Percentiles rank a stretch among this genome's conserved stretches.
These are phyloP conservation scores for Cardamine occulta DNA, from an alignment of 345 rosid species.

Conservation along the genomic window DNA sequence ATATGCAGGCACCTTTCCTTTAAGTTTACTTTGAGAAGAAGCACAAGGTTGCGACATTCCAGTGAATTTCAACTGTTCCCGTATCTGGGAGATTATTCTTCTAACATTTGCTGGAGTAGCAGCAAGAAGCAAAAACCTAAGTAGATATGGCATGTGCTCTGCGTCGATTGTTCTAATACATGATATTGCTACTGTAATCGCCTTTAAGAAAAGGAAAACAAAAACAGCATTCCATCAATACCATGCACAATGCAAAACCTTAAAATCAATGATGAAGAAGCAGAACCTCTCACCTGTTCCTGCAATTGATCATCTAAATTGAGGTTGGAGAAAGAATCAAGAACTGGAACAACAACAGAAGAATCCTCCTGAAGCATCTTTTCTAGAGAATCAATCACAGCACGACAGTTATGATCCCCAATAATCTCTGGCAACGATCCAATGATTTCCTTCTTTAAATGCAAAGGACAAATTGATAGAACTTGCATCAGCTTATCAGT, in stretches of 20 bases:
- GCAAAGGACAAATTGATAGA: slow-evolving; percentile 63
- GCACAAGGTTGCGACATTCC: slow-evolving; percentile 54
- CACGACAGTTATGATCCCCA: slow-evolving; percentile 59
- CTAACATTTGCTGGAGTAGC: slow-evolving; percentile 69
- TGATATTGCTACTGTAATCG: slow-evolving; percentile 68
- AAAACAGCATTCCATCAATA: slow-evolving; percentile 9
- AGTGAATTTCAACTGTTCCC: slow-evolving; percentile 67
- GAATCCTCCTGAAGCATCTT: slow-evolving; percentile 84
- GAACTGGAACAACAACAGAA: slow-evolving; percentile 64
- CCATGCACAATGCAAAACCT: slow-evolving; percentile 13
- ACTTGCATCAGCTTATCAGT: slow-evolving; percentile 72
- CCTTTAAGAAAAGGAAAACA: slow-evolving; percentile 49
- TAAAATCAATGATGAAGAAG: slow-evolving; percentile 11
- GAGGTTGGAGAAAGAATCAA: slow-evolving; percentile 77
- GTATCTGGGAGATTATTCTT: slow-evolving; percentile 71
- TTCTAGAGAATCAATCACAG: slow-evolving; percentile 68
- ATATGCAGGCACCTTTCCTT: slow-evolving; percentile 60
- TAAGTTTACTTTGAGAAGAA: slow-evolving; percentile 56
- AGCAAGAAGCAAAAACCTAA: slow-evolving; percentile 77
- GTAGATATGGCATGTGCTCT: slow-evolving; percentile 74
- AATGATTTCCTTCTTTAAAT: slow-evolving; percentile 76
- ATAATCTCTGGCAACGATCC: slow-evolving; percentile 90
- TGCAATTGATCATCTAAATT: slow-evolving; percentile 68
- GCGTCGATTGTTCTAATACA: slow-evolving; percentile 74
- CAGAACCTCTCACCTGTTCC: slow-evolving; percentile 60